These are phyloP conservation scores for Trichoderma arundinaceum DNA, from an alignment of 2,329 filamentous ascomycete species.

Conservation along the genomic window DNA sequence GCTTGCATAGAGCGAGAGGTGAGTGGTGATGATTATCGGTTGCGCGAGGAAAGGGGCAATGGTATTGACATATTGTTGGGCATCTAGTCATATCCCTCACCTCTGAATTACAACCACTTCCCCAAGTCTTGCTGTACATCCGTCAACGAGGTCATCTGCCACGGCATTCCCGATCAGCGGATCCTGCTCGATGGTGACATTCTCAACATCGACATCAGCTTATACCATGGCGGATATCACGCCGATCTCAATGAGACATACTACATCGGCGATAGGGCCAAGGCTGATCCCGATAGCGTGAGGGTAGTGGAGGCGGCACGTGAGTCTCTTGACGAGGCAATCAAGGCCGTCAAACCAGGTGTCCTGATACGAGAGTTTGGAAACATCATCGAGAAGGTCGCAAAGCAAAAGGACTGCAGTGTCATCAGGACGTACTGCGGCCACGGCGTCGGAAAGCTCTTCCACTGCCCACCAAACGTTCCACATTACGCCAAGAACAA, in stretches of 20 bases:
- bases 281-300: constrained; percentile 82
- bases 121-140: constrained; percentile 98
- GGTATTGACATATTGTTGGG: constrained; percentile 30
- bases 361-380: constrained; percentile 92
- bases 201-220: constrained; percentile 91
- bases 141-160: constrained; percentile 96
- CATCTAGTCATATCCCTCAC: constrained; percentile 87
- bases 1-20: constrained; percentile 93
- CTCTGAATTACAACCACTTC: constrained; percentile 93
- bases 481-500: constrained; percentile 99
- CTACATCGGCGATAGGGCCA: constrained; percentile 90
- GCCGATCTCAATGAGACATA: constrained; percentile 98
- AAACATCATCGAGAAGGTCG: constrained; percentile 93
- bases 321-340: constrained; percentile 88
- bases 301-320: constrained; percentile 89
- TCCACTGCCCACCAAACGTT: constrained; percentile 92
- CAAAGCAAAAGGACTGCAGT: constrained; percentile 82
- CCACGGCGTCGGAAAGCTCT: constrained; percentile 91
- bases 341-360: constrained; percentile 90
- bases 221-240: constrained; percentile 95
- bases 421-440: constrained; percentile 97
- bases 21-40: constrained; percentile 45
- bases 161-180: constrained; percentile 94
- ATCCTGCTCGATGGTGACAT: constrained; percentile 91
- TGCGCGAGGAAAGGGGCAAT: no score